Base-by-base conservation (phyloP, 2,329 filamentous ascomycete species). In the Pseudocercospora pini-densiflorae region DNA sequence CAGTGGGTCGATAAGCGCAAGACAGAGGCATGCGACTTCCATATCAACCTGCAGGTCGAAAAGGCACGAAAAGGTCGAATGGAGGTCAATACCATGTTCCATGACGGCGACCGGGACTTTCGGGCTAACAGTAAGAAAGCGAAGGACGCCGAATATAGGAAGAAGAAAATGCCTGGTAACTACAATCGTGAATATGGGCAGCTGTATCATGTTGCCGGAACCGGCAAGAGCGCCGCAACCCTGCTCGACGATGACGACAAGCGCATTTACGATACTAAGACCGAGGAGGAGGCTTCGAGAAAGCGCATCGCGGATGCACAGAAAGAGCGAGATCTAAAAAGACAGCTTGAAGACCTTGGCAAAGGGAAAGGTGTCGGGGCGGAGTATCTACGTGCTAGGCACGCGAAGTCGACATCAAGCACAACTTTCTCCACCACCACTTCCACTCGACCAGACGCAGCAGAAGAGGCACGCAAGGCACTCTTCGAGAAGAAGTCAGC, bases 11-110 rank as follows among this genome's bases (percentile, higher is more conserved):
- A 99, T 78, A 88, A 87, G 70, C 89, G 93, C 61, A 92, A 93
- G 73, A 97, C 94, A 0, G 90, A 97, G 73, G 92, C 91, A 77
- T 99, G 95, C 80, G 93, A 97, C 70, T 99, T 91, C 72, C 95
- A 99, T 79, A 88, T 97, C 71, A 93, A 96, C 72, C 83, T 92
- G 27, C 90, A 92, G 27, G 82, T 98, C 2, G 87, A 89, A 43
- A 94, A 92, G 76, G 87, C 88, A 75, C 84, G 87, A 31, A 83
- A 87, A 10, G 83, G 85, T 0, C 86, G 94, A 40, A 89, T 94
- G 83, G 93, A 97, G 75, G 85, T 97, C 67, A 97, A 94, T 75
- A 87, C 85, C 12, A 90, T 89, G 78, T 86, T 70, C 64, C 59
- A 71, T 24, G 63, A 68, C 45, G 65, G 61, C 27, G 45, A 64